phyloP scores from a whole-genome alignment of 371 early-diverging fungal genomes.

The Rhizopus arrhizus region DNA sequence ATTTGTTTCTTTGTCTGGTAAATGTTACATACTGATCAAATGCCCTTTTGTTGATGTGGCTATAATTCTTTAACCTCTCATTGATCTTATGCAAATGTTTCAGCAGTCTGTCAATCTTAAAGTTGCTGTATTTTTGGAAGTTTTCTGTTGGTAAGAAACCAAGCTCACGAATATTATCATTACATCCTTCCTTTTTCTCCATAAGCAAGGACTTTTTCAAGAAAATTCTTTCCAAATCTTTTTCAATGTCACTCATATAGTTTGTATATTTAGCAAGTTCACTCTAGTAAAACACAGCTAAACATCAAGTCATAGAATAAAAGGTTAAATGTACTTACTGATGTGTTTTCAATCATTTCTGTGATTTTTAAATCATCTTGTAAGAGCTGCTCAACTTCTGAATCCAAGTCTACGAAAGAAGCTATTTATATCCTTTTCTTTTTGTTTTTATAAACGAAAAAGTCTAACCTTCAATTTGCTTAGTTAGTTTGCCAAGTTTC shows the following conservation, averaged over 20 bases:
- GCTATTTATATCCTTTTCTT: neutral
- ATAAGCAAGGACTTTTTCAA: conserved; percentile 74
- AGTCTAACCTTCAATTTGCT: conserved; percentile 24
- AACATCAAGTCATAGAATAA: neutral
- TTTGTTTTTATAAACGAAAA: conserved; percentile 12
- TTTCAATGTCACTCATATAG: conserved; percentile 53
- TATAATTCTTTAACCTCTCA: conserved; percentile 82
- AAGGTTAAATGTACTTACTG: conserved; percentile 34
- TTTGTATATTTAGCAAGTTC: neutral
- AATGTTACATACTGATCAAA: conserved; percentile 95
- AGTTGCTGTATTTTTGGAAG: conserved; percentile 68
- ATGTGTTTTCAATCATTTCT: conserved; percentile 56
- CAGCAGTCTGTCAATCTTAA: conserved; percentile 60
- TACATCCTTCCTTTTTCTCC: conserved; percentile 87
- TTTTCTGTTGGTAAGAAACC: conserved; percentile 97
- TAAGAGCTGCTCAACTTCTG: conserved; percentile 39
- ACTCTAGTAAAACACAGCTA: neutral
- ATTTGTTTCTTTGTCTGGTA: conserved; percentile 84
- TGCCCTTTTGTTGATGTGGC: conserved; percentile 97
- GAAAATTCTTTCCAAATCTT: conserved; percentile 74
- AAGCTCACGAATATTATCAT: conserved; percentile 86
- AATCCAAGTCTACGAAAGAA: conserved; percentile 35
- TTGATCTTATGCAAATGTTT: conserved; percentile 80
- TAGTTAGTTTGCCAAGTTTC: conserved; percentile 37
- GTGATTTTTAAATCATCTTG: conserved; percentile 40